phyloP scores from a whole-genome alignment of 1,284 basidiomycete genomes.

The Cerrena zonata region DNA sequence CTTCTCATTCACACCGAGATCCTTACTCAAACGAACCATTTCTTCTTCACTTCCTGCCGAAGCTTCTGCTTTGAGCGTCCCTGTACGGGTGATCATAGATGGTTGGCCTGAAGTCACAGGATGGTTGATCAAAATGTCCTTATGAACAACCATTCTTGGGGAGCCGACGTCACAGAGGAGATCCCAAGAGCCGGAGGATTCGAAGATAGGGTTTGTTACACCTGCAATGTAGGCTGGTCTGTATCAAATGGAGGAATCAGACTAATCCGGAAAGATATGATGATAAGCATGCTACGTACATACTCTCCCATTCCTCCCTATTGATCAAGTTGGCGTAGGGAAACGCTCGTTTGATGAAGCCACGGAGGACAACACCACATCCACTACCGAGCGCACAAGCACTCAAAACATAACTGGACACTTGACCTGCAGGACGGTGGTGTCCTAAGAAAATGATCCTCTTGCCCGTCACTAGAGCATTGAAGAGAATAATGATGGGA shows the following conservation, averaged over 20 bases:
- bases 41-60: constrained; percentile 61
- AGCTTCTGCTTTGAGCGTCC: constrained; percentile 57
- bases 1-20: constrained; percentile 30
- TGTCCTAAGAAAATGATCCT: constrained; percentile 91
- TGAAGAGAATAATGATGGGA: constrained; percentile 90
- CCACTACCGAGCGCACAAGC: constrained; percentile 90
- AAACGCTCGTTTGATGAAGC: constrained; percentile 84
- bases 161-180: constrained; percentile 85
- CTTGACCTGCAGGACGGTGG: constrained; percentile 77
- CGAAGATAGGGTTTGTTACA: constrained; percentile 94
- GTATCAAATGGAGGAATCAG: constrained; percentile 1
- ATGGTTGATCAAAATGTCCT: constrained; percentile 65
- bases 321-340: constrained; percentile 90
- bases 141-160: constrained; percentile 79
- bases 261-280: constrained; percentile 5
- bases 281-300: constrained; percentile 45
- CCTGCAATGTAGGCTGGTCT: constrained; percentile 91
- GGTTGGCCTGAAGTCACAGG: constrained; percentile 40
- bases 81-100: constrained; percentile 45
- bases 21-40: constrained; percentile 38
- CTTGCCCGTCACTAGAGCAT: constrained; percentile 89
- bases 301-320: constrained; percentile 82
- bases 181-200: constrained; percentile 84
- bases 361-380: constrained; percentile 77
- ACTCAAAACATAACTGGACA: constrained; percentile 85